These are phyloP conservation scores for Cladosporium sp. DNA, from an alignment of 2,329 filamentous ascomycete genomes.

Conservation along the genomic window DNA sequence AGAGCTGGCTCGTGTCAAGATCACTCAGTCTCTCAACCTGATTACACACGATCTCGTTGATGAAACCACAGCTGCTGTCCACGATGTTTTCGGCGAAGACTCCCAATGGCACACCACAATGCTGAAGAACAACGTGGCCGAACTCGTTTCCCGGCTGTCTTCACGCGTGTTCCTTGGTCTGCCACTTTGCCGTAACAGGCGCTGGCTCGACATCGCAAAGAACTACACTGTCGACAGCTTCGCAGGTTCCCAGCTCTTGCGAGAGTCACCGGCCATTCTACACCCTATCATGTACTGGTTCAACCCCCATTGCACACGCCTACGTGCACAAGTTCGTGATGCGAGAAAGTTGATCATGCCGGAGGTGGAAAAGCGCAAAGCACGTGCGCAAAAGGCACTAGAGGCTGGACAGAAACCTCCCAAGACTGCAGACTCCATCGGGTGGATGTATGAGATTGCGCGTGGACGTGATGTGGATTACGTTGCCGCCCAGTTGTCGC, in stretches of 20 bases:
- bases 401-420: slow-evolving; percentile 22
- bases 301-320: slow-evolving; percentile 37
- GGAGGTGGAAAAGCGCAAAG: slow-evolving; percentile 35
- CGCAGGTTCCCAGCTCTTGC: slow-evolving; percentile 35
- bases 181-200: slow-evolving; percentile 38
- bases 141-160: slow-evolving; percentile 42
- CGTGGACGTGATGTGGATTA: slow-evolving; percentile 24
- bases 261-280: slow-evolving; percentile 37
- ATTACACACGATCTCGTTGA: slow-evolving; percentile 29
- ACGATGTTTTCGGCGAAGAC: slow-evolving; percentile 26
- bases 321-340: slow-evolving; percentile 34
- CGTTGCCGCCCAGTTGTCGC: slow-evolving; percentile 25
- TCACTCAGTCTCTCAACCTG: slow-evolving; percentile 29
- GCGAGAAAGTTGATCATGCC: slow-evolving; percentile 39
- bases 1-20: slow-evolving; percentile 24
- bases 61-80: slow-evolving; percentile 25
- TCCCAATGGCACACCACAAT: slow-evolving; percentile 23
- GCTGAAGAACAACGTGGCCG: slow-evolving; percentile 31
- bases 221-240: slow-evolving; percentile 41
- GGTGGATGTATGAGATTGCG: slow-evolving; percentile 30
- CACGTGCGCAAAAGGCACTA: slow-evolving; percentile 23
- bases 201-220: slow-evolving; percentile 40
- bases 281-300: slow-evolving; percentile 38
- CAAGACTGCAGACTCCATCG: slow-evolving; percentile 31
- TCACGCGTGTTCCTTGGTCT: slow-evolving; percentile 44